These are phyloP conservation scores for Xylaria telfairii DNA, from an alignment of 495 filamentous ascomycete genomes.

Conservation along the genomic window DNA sequence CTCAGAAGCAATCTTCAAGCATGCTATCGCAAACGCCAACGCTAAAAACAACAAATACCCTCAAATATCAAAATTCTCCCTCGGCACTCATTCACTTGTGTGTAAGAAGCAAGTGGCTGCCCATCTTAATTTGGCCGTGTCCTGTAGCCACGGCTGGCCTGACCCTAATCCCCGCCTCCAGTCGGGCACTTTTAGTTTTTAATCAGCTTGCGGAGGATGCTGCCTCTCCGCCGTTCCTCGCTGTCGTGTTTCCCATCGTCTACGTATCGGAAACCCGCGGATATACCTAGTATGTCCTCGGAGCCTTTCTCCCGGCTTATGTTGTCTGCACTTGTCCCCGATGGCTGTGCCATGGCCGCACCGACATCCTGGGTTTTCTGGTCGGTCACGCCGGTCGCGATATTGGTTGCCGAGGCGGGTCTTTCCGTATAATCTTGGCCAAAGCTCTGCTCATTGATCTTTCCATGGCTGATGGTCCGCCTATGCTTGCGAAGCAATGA, in stretches of 20 bases:
- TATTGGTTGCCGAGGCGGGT: slow-evolving; percentile 15
- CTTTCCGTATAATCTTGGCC: neutral
- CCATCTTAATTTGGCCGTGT: neutral
- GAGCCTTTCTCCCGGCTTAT: neutral
- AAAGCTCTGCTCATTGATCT: slow-evolving; percentile 20
- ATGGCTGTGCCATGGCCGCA: neutral
- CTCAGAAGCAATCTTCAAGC: neutral
- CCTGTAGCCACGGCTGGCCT: neutral
- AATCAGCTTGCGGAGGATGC: slow-evolving; percentile 29
- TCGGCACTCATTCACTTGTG: neutral
- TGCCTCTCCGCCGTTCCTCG: slow-evolving; percentile 31
- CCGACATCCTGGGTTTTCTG: neutral
- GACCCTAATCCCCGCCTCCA: neutral
- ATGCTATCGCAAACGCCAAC: slow-evolving; percentile 16
- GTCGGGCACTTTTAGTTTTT: slow-evolving; percentile 4
- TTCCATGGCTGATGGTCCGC: slow-evolving; percentile 33
- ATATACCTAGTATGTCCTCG: neutral
- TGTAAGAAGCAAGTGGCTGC: neutral
- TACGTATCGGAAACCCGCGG: slow-evolving; percentile 16
- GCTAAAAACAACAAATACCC: slow-evolving; percentile 1
- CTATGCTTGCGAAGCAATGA: slow-evolving; percentile 38
- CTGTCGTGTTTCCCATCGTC: slow-evolving; percentile 19
- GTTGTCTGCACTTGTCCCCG: neutral
- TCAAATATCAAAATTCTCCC: neutral
- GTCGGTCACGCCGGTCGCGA: slow-evolving; percentile 9